Evolutionary conservation across 176 grass and related monocot species (phyloP), one percentile per base, ranked within the genome.

Genomic region (Neostapfia colusana): DNA sequence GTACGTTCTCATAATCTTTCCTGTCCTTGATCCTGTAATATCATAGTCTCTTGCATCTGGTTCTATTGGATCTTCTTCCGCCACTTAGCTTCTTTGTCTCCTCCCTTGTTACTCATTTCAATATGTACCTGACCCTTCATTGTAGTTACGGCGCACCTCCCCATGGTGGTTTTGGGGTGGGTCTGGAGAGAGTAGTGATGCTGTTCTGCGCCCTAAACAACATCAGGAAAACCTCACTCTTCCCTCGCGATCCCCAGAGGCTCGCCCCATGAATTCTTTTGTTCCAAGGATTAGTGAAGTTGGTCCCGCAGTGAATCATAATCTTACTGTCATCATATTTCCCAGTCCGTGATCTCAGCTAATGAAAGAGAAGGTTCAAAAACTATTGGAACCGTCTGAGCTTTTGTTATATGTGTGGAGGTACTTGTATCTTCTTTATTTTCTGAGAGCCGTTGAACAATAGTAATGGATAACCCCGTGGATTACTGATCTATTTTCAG

Each of bases 171-270:
- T 93, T 93, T 9, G 87, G 88, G 0, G 85, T 88, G 0, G 88
- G 88, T 20, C 60, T 94, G 80, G 85, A 91, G 56, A 68, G 89
- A 57, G 83, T 89, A 0, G 86, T 91, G 18, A 96, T 96, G 93
- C 69, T 96, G 12, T 96, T 92, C 76, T 96, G 86, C 4, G 89
- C 81, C 65, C 84, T 96, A 1, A 89, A 92, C 84, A 92, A 96
- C 73, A 92, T 96, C 54, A 86, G 93, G 51, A 92, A 96, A 44
- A 85, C 89, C 14, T 92, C 93, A 0, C 79, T 96, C 17, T 96
- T 92, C 81, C 93, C 89, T 37, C 89, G 92, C 0, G 93, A 96
- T 34, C 87, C 93, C 18, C 87, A 89, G 35, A 83, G 93, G 74
- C 83, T 96, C 11, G 49, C 71, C n/a, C 93, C 93, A 8, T 96